Percentiles rank a stretch among this genome's conserved stretches.
These are phyloP conservation scores for Graphilbum fragrans DNA, from an alignment of 2,329 filamentous ascomycete species.

Conservation along the genomic window DNA sequence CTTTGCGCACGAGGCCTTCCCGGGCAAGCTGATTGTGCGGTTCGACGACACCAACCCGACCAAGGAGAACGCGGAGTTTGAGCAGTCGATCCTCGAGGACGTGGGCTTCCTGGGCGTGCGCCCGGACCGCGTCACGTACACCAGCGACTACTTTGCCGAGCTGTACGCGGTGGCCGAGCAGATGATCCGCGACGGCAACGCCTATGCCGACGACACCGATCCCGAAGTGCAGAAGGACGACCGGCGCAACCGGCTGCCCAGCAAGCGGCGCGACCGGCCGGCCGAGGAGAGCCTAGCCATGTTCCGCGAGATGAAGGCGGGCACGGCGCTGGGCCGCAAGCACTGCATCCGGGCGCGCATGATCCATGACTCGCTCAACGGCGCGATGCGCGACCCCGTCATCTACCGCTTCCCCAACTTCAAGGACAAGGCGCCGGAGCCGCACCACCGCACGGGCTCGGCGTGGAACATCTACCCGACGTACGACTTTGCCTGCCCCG, in stretches of 20 bases:
- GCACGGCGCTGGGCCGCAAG: slow-evolving; percentile 61
- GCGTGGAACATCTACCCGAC: slow-evolving; percentile 81
- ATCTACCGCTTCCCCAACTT: slow-evolving; percentile 61
- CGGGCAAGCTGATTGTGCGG: slow-evolving; percentile 79
- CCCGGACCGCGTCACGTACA: slow-evolving; percentile 77
- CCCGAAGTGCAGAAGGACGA: slow-evolving; percentile 79
- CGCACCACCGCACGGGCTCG: slow-evolving; percentile 67
- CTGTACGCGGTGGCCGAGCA: slow-evolving; percentile 76
- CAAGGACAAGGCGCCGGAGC: neutral
- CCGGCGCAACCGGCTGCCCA: slow-evolving; percentile 73
- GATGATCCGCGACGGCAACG: slow-evolving; percentile 76
- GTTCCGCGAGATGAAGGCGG: slow-evolving; percentile 79
- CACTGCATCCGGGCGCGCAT: slow-evolving; percentile 96
- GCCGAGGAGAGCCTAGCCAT: slow-evolving; percentile 75
- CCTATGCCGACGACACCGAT: slow-evolving; percentile 90
- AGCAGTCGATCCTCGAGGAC: slow-evolving; percentile 89
- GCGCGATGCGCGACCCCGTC: slow-evolving; percentile 90
- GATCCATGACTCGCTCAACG: slow-evolving; percentile 83
- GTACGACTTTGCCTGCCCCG: slow-evolving; percentile 77
- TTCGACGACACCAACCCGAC: slow-evolving; percentile 97
- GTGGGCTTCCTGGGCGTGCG: slow-evolving; percentile 83
- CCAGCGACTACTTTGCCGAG: slow-evolving; percentile 89
- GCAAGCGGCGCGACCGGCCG: slow-evolving; percentile 63
- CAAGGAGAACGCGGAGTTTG: slow-evolving; percentile 94
- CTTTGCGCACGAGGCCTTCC: slow-evolving; percentile 79